Conservation (phyloP, 768 basidiomycete species). For the Epithele typhae region DNA sequence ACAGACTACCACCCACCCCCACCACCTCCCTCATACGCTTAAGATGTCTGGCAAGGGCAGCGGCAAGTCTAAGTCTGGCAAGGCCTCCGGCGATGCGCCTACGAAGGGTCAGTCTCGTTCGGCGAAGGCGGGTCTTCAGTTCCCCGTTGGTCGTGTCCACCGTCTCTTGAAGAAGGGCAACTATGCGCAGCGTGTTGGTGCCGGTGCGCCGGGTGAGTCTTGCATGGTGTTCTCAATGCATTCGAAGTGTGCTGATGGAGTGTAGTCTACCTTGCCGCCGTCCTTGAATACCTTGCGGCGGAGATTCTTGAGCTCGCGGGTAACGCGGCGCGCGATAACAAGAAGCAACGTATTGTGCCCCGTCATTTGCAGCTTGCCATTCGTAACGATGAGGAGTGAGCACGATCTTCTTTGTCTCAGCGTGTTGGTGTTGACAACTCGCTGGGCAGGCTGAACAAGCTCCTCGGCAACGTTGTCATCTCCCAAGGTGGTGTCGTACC, state of each 20-base stretch:
- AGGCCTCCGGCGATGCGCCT: constrained; percentile 41
- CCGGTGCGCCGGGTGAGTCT: constrained; percentile 72
- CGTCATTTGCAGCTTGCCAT: constrained; percentile 94
- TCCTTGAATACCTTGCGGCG: constrained; percentile 88
- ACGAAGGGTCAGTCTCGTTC: constrained; percentile 65
- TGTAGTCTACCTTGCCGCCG: constrained; percentile 85
- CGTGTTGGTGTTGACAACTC: constrained; percentile 3
- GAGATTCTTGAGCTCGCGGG: constrained; percentile 94
- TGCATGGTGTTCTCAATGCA: too few species aligned
- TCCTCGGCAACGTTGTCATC: constrained; percentile 82
- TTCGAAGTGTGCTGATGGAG: too few species aligned
- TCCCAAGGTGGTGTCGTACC: constrained; percentile 94
- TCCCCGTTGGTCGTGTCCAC: constrained; percentile 92
- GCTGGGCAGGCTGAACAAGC: constrained; percentile 51
- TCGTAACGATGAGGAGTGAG: constrained; percentile 87
- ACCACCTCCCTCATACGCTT: neutral
- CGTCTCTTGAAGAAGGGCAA: constrained; percentile 84
- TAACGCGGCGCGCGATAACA: constrained; percentile 85
- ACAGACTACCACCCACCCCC: neutral
- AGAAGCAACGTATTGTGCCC: constrained; percentile 94
- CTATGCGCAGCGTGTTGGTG: constrained; percentile 84
- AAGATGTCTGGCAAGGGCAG: constrained; percentile 39
- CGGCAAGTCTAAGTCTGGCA: constrained; percentile 70
- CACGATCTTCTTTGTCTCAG: constrained; percentile 1
- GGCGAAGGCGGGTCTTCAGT: constrained; percentile 73